Evolutionary conservation across 2,329 filamentous ascomycete species (phyloP).

Genomic region (Diaporthe citriasiana): DNA sequence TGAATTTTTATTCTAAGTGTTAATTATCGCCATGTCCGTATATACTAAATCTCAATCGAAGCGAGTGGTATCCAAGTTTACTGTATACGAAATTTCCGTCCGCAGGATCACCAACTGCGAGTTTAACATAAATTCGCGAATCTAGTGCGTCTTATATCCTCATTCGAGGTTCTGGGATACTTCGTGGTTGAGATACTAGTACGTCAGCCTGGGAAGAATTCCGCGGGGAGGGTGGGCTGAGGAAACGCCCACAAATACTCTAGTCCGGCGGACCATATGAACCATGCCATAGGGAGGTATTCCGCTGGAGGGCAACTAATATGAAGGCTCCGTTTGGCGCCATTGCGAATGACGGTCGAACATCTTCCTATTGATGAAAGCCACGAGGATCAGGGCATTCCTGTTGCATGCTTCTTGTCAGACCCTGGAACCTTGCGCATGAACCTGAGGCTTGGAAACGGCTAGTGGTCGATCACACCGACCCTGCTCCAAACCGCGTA

Average conservation of each 20-base stretch:
- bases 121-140: too few relatives aligned
- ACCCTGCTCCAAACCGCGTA: background rate
- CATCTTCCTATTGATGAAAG: background rate
- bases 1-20: conserved; percentile 25
- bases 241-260: background rate
- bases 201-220: background rate
- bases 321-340: background rate
- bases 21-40: conserved; percentile 28
- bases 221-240: too few relatives aligned
- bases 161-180: background rate
- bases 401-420: background rate
- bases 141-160: background rate
- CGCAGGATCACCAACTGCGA: background rate
- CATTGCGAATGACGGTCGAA: background rate
- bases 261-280: background rate
- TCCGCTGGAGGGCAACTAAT: background rate
- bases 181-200: too few relatives aligned
- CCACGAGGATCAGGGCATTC: background rate
- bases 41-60: background rate
- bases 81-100: background rate
- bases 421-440: conserved; percentile 6
- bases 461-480: conserved; percentile 24
- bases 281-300: too few relatives aligned
- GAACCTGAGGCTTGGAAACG: conserved; percentile 17
- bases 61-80: background rate